Percentiles rank a stretch among this genome's conserved stretches.
Conservation (phyloP, 257 asterid species). For the Rubia yunnanensis region DNA sequence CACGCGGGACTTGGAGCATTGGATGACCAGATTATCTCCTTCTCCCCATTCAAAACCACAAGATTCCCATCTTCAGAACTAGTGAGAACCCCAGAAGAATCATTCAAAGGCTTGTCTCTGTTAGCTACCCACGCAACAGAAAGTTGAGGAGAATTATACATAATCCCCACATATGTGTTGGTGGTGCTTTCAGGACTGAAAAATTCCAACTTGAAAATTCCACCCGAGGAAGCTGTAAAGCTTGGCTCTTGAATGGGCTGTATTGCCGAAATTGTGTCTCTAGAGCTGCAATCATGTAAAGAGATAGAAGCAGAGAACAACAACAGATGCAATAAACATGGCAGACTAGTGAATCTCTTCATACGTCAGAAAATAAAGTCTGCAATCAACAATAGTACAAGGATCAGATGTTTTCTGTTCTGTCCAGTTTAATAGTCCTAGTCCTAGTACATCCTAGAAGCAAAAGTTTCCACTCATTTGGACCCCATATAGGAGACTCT, state of each 20-base stretch:
- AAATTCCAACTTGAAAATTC: constrained; percentile 17
- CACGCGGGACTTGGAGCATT: constrained; percentile 8
- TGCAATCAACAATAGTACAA: too few relatives aligned
- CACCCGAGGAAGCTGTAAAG: constrained; percentile 10
- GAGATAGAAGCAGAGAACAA: not conserved
- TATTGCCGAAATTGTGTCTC: constrained; percentile 6
- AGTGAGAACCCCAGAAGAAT: constrained; percentile 20
- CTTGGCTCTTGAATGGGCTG: constrained; percentile 14
- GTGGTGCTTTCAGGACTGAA: constrained; percentile 16
- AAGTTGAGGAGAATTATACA: constrained; percentile 4
- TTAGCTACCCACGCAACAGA: constrained; percentile 46
- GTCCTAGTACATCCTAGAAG: not conserved
- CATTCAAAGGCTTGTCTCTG: constrained; percentile 33
- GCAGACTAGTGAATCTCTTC: not conserved
- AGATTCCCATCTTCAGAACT: constrained; percentile 34
- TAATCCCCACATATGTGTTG: constrained; percentile 20
- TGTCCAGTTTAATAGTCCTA: not conserved
- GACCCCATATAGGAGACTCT: too few relatives aligned
- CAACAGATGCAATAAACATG: not conserved
- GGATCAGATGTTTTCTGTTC: too few relatives aligned
- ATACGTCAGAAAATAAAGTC: not conserved
- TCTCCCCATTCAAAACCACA: constrained; percentile 21
- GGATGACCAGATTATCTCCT: constrained; percentile 31
- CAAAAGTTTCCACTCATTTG: not conserved
- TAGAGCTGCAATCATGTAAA: not conserved